A percentile compares a stretch with the other conserved stretches of the same genome.
phyloP scores from a whole-genome alignment of 192 early-diverging fungal species.

The Rhizoclosmatium globosum region DNA sequence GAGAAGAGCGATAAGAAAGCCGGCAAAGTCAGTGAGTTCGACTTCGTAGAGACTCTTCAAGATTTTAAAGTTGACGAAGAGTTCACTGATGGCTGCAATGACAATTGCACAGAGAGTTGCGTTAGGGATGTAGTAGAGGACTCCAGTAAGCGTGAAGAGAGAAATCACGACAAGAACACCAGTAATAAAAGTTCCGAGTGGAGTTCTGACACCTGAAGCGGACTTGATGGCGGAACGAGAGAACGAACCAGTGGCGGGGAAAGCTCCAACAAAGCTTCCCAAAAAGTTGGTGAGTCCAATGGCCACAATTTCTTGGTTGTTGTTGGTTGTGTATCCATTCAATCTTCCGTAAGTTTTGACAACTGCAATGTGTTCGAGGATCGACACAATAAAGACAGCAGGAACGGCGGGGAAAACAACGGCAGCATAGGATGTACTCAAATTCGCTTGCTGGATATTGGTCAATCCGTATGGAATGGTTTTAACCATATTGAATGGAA shows the following conservation, averaged over 20 bases:
- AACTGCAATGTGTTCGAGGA: constrained; percentile 93
- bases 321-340: constrained; percentile 82
- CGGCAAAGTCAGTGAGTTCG: constrained; percentile 15
- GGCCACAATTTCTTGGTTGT: constrained; percentile 91
- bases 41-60: constrained; percentile 72
- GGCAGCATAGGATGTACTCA: constrained; percentile 58
- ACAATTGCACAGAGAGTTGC: constrained; percentile 84
- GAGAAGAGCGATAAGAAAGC: constrained; percentile 57
- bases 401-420: constrained; percentile 50
- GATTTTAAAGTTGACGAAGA: constrained; percentile 70
- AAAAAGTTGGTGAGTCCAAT: constrained; percentile 86
- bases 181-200: constrained; percentile 80
- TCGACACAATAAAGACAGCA: constrained; percentile 74
- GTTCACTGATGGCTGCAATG: constrained; percentile 81
- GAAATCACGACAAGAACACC: constrained; percentile 83
- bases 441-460: constrained; percentile 11
- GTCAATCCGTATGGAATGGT: constrained; percentile 79
- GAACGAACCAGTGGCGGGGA: constrained; percentile 92
- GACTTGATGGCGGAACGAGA: constrained; percentile 92
- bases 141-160: constrained; percentile 82
- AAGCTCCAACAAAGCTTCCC: constrained; percentile 87
- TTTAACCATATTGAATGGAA: constrained; percentile 68
- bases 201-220: constrained; percentile 84
- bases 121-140: constrained; percentile 86
- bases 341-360: constrained; percentile 85